These are phyloP conservation scores for Agarophyton chilense DNA, from an alignment of 23 red algal genomes.

Conservation along the genomic window DNA sequence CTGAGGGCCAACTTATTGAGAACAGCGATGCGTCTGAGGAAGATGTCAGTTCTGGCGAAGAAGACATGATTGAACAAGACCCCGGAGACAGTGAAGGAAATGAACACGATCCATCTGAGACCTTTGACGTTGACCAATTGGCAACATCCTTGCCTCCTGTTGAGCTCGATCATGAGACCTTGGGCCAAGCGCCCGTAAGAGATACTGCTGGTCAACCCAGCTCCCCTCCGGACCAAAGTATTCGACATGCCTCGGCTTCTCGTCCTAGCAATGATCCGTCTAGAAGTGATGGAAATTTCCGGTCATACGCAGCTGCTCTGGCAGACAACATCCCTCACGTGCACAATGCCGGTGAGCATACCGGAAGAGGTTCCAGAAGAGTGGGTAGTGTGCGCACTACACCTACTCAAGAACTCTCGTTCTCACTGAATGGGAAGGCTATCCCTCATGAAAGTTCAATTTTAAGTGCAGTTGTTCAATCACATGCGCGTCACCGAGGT, in stretches of 20 bases:
- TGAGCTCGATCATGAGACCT: slow-evolving; percentile 72
- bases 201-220: not conserved
- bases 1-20: slow-evolving; percentile 48
- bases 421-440: slow-evolving; percentile 55
- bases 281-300: slow-evolving; percentile 23
- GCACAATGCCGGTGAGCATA: not conserved
- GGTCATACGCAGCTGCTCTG: slow-evolving; percentile 66
- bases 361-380: not conserved
- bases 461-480: slow-evolving; percentile 69
- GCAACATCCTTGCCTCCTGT: slow-evolving; percentile 74
- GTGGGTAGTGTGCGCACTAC: not conserved
- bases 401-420: slow-evolving; percentile 38
- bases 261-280: not conserved
- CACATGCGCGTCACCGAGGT: not conserved
- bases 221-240: slow-evolving; percentile 6
- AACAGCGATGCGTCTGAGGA: slow-evolving; percentile 53
- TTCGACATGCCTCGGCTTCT: slow-evolving; percentile 26
- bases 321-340: slow-evolving; percentile 32
- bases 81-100: slow-evolving; percentile 36
- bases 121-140: slow-evolving; percentile 61
- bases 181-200: slow-evolving; percentile 39
- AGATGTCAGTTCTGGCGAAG: slow-evolving; percentile 62
- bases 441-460: slow-evolving; percentile 73
- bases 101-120: slow-evolving; percentile 51
- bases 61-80: slow-evolving; percentile 70